Evolutionary conservation across 371 early-diverging fungal species (phyloP).

Genomic region (Lichtheimia ramosa): DNA sequence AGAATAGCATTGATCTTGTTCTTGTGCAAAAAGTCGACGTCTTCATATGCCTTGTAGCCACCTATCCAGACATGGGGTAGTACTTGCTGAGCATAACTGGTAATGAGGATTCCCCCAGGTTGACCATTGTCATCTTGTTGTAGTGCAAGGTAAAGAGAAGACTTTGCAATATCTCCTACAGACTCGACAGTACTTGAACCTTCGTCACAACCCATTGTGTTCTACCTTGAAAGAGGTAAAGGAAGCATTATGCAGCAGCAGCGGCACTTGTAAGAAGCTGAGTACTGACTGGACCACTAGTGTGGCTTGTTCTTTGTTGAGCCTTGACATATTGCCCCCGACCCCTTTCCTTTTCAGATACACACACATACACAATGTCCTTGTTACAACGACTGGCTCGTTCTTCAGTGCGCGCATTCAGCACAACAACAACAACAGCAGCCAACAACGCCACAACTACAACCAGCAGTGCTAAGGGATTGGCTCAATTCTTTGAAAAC

Average conservation of each 20-base stretch:
- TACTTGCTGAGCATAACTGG: conserved; percentile 42
- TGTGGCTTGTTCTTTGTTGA: too few relatives aligned
- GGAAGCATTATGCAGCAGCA: too few relatives aligned
- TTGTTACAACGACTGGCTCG: too few relatives aligned
- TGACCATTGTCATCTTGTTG: conserved; percentile 41
- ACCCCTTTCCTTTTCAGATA: too few relatives aligned
- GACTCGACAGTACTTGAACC: background rate
- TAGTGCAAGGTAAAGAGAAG: conserved; percentile 29
- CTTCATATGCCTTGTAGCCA: conserved; percentile 45
- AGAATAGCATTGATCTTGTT: conserved; percentile 61
- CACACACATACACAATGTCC: too few relatives aligned
- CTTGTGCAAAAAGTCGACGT: conserved; percentile 37
- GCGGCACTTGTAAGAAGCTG: too few relatives aligned
- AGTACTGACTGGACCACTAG: too few relatives aligned
- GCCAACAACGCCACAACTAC: too few relatives aligned
- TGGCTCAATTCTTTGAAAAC: conserved; percentile 91
- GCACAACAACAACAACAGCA: too few relatives aligned
- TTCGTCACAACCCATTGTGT: background rate
- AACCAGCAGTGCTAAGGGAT: conserved; percentile 36
- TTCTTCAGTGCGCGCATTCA: too few relatives aligned
- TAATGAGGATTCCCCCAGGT: conserved; percentile 50
- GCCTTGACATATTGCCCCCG: too few relatives aligned
- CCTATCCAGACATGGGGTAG: conserved; percentile 42
- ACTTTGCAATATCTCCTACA: background rate
- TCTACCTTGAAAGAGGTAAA: too few relatives aligned